Evolutionary conservation across 805 yeast genomes (phyloP), one percentile per base, ranked within the genome.

Genomic region (Candida alai): DNA sequence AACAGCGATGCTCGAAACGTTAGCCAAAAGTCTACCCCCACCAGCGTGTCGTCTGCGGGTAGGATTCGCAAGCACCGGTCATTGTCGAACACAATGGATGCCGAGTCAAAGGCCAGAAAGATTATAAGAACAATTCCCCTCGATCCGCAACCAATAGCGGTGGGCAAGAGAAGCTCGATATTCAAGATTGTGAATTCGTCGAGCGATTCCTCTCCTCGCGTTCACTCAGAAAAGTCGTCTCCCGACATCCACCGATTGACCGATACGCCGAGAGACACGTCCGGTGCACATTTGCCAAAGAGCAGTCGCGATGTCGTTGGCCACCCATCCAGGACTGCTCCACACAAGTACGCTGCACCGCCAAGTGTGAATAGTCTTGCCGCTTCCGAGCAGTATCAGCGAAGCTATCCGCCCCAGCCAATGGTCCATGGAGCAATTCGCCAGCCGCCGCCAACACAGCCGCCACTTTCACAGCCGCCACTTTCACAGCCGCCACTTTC

Each of bases 121-220:
- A 80, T 84, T 42, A 84, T 84, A 29, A 71, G 78, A 30, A 84
- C 89, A 0, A 80, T 84, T 44, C 95, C 95, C 2, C 60, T 84
- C 42, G 95, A 84, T 53, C 95, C 95, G 0, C 80, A 75, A 35
- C 95, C 95, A 4, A 84, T 84, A 19, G 57, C 76, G 3, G 65
- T 58, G 0, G 50, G 49, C 11, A 61, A 58, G 40, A 47, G 69
- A 40, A 58, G 68, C 40, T 47, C 56, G 14, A 57, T 63, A 8
- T 62, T 65, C 48, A 64, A 60, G 39, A 56, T 64, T 10, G 65
- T 62, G 5, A 61, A 62, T 36, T 45, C 49, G 22, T 54, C 65
- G 24, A 52, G 43, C 26, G 64, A 59, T 23, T 49, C 62, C 6
- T 54, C 64, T 21, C 65, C 67, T 2, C 29, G 25, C 3, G 16